Evolutionary conservation across 352 stramenopile genomes (phyloP).

Genomic region (Saprolegnia parasitica): DNA sequence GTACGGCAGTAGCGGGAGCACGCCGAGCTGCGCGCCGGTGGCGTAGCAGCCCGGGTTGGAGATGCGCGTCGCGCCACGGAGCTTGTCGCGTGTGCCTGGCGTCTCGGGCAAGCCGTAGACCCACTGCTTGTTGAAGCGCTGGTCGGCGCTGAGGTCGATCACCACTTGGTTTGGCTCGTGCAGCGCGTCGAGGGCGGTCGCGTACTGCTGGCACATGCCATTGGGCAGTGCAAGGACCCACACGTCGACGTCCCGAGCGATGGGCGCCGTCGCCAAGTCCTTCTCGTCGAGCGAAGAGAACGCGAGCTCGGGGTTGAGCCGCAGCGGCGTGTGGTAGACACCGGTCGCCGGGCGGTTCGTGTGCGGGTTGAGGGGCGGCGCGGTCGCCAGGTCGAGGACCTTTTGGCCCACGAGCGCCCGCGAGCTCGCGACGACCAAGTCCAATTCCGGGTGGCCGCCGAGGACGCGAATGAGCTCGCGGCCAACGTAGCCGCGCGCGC

Average conservation of each 20-base stretch:
- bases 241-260: conserved; percentile 76
- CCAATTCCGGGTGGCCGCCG: conserved; percentile 64
- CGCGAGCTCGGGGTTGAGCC: conserved; percentile 63
- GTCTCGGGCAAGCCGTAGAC: conserved; percentile 81
- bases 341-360: conserved; percentile 64
- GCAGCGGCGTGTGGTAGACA: conserved; percentile 33
- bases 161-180: conserved; percentile 68
- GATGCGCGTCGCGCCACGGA: conserved; percentile 72
- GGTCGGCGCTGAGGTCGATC: conserved; percentile 84
- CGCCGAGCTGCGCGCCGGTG: conserved; percentile 67
- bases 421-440: conserved; percentile 81
- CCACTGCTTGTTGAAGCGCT: conserved; percentile 84
- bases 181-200: conserved; percentile 59
- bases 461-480: conserved; percentile 83
- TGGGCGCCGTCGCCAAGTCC: conserved; percentile 56
- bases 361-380: conserved; percentile 76
- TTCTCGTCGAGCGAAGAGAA: conserved; percentile 81
- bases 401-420: conserved; percentile 71
- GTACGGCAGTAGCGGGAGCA: conserved; percentile 72
- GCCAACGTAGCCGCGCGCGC: conserved; percentile 81
- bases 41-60: conserved; percentile 87
- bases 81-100: conserved; percentile 48
- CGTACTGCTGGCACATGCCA: conserved; percentile 80
- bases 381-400: conserved; percentile 65
- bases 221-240: conserved; percentile 86